Evolutionary conservation across 768 basidiomycete genomes (phyloP), one percentile per base, ranked within the genome.

Genomic region (Tricholomella constricta): DNA sequence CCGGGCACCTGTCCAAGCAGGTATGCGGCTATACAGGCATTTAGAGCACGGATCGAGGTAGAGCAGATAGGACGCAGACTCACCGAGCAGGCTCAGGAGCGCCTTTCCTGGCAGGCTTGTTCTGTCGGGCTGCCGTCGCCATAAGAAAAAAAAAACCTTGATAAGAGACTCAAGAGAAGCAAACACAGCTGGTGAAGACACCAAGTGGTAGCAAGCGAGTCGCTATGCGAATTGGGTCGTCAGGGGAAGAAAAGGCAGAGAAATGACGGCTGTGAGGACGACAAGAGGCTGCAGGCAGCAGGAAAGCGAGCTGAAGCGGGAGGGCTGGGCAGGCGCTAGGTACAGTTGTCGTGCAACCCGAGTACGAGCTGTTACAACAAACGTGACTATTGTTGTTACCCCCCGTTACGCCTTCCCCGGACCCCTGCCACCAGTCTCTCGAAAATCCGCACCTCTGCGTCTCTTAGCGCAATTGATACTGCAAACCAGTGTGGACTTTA

Each of bases 1-100:
- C 51, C 88, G 83, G 48, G 85, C 70, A 48, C 81, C 82, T 60
- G 80, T 70, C 89, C 89, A 91, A 25, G 88, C 86, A 57, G 77
- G 69, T 48, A 69, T 57, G 56, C 74, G 72, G 52, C 67, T 71
- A 56, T 23, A 31, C 19, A 31, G 52, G 74, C 72, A 56, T 74
- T 79, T 57, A 60, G 38, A n/a, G 54, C 51, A 48, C 53, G 52
- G 47, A 44, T 60, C 47, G 45, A 57, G 51, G 56, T 43, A 50
- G 43, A 17, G 51, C 43, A 35, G 51, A 45, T 36, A 50, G 34
- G 20, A 5, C 22, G 12, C 10, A 25, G 26, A 65, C 69, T 63
- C 59, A 82, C 83, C 72, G 72, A 76, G 83, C 78, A 72, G 68
- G 73, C 58, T 88, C 86, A 58, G 81, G 73, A 59, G 75, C 72